Percentiles rank a stretch among this genome's conserved stretches.
These are phyloP conservation scores for Pseudevernia furfuracea DNA, from an alignment of 495 filamentous ascomycete genomes.

Conservation along the genomic window DNA sequence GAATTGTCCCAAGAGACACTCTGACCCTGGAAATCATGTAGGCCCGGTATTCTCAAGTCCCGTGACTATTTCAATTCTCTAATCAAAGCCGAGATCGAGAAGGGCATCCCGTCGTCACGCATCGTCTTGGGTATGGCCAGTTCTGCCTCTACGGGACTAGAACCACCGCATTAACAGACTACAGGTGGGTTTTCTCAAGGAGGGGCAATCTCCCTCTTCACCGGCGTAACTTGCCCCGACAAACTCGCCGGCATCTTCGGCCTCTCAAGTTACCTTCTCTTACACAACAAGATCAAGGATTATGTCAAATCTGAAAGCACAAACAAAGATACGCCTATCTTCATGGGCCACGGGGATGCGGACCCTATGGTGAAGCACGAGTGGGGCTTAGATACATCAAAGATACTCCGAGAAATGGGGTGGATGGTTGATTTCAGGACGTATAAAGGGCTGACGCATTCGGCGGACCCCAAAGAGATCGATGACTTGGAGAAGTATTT, in stretches of 20 bases:
- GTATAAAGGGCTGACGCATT: conserved; percentile 68
- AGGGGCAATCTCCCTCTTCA: conserved; percentile 52
- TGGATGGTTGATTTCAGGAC: conserved; percentile 66
- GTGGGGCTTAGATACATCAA: conserved; percentile 59
- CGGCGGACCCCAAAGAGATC: conserved; percentile 71
- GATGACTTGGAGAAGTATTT: conserved; percentile 77
- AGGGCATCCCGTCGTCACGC: conserved; percentile 72
- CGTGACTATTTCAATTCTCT: conserved; percentile 69
- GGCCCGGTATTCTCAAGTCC: conserved; percentile 60
- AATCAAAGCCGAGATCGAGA: conserved; percentile 72
- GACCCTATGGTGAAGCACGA: conserved; percentile 63
- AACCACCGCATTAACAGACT: conserved; percentile 1
- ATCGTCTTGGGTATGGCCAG: conserved; percentile 70
- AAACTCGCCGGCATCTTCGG: conserved; percentile 85
- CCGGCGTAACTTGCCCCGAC: conserved; percentile 61
- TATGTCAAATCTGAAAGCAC: conserved; percentile 54
- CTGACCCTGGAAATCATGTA: not conserved
- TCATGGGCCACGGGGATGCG: conserved; percentile 73
- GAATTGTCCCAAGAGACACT: not conserved
- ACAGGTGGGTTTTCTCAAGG: conserved; percentile 53
- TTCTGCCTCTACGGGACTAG: conserved; percentile 47
- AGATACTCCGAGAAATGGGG: conserved; percentile 56
- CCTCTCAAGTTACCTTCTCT: conserved; percentile 72
- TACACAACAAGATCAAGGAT: conserved; percentile 62
- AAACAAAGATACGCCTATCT: conserved; percentile 77